Evolutionary conservation across 139 green algal genomes (phyloP), one percentile per base, ranked within the genome.

Genomic region (Nannochloris sp.): DNA sequence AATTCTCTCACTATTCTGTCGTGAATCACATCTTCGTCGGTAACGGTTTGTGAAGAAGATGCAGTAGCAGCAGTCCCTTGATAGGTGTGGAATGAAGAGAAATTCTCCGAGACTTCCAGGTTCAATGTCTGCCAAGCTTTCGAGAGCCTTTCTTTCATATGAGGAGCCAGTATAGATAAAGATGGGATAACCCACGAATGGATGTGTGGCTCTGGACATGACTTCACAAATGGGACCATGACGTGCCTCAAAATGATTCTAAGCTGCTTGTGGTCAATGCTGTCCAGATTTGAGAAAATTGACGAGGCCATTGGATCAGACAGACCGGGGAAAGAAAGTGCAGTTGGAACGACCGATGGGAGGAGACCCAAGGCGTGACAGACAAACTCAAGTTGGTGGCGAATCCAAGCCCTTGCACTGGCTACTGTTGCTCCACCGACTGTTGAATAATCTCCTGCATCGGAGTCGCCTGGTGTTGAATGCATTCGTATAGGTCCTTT

Each of bases 1-100:
- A 90, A 62, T 56, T 91, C 83, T 2, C 82, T 71, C 30, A 89
- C 55, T 36, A 89, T 28, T 17, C 76, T 71, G 50, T 89, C 83
- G 3, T 46, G 49, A 3, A 89, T 71, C 29, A 89, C 59, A 50
- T 89, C 83, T n/a, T 82, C 79, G 9, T 76, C 74, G 23, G 79
- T 73, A 11, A 64, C 66, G 8, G 64, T 12, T 75, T 64, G 11
- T 29, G 33, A 28, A 51, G 37, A 4, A 25, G 25, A 28, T 40
- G 33, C 33, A 40, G 33, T 8, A 40, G 33, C 33, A 62, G 20
- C 20, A 23, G 20, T 23, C 20, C 56, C n/a, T 11, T 49, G 56
- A 25, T 56, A 14, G 60, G 56, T 37, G 1, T 11, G 50, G 44
- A 5, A 9, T 8, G 8, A 31, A 16, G 43, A 16, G 33, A 6